phyloP scores from a whole-genome alignment of 169 alveolate genomes.

The Cryptosporidium ubiquitum region DNA sequence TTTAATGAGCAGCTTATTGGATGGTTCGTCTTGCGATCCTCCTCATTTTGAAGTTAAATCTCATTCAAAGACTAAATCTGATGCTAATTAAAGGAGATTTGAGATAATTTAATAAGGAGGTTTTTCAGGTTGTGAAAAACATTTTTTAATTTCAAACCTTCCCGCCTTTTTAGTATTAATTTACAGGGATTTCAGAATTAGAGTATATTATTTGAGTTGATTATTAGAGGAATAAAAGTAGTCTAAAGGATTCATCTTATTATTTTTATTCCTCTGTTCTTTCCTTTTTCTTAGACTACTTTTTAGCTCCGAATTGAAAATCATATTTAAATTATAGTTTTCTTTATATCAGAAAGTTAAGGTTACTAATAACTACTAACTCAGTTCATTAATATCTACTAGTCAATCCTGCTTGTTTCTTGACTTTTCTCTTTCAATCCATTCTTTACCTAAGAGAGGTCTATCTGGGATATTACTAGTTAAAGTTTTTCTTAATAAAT shows the following conservation, averaged over 20 bases:
- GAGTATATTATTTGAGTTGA: slow-evolving; percentile 39
- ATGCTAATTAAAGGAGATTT: slow-evolving; percentile 63
- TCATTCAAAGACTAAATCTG: slow-evolving; percentile 76
- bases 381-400: slow-evolving; percentile 70
- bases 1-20: slow-evolving; percentile 78
- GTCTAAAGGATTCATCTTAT: slow-evolving; percentile 3
- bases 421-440: slow-evolving; percentile 19
- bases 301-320: slow-evolving; percentile 24
- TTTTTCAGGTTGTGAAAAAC: slow-evolving; percentile 1
- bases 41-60: slow-evolving; percentile 69
- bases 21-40: slow-evolving; percentile 73
- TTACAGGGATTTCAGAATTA: slow-evolving; percentile 46
- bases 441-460: slow-evolving; percentile 45
- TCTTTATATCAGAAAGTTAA: slow-evolving; percentile 71
- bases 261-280: neutral
- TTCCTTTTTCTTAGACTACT: slow-evolving; percentile 9
- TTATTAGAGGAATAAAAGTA: slow-evolving; percentile 21
- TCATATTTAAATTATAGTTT: slow-evolving; percentile 58
- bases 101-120: neutral
- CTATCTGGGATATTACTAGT: neutral
- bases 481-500: neutral
- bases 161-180: slow-evolving; percentile 8
- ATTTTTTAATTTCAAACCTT: neutral
- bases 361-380: slow-evolving; percentile 71
- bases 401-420: neutral